Evolutionary conservation across 2,329 filamentous ascomycete genomes (phyloP).

Genomic region (Massarina eburnea): DNA sequence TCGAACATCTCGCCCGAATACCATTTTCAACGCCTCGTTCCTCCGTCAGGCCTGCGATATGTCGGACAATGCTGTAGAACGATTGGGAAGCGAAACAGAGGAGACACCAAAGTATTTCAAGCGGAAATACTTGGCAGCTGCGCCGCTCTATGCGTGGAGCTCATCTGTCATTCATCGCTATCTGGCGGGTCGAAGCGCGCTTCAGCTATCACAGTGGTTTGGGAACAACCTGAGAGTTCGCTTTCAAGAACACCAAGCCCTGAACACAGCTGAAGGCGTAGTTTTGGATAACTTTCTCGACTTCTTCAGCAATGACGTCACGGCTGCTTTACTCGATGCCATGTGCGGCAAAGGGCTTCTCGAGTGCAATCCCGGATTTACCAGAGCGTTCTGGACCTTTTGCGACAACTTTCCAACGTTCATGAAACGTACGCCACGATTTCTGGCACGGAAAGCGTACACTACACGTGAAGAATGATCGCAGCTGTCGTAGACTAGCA

Average conservation of each 20-base stretch:
- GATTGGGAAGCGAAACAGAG: constrained; percentile 3
- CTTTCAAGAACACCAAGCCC: neutral
- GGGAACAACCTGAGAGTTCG: constrained; percentile 2
- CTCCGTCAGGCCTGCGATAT: constrained; percentile 9
- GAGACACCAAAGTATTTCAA: constrained; percentile 6
- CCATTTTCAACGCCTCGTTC: constrained; percentile 10
- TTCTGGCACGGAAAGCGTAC: constrained; percentile 4
- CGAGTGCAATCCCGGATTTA: constrained; percentile 8
- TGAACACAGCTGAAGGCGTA: neutral
- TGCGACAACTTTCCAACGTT: constrained; percentile 8
- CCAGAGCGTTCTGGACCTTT: constrained; percentile 6
- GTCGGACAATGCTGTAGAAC: constrained; percentile 1
- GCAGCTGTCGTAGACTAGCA: constrained; percentile 8
- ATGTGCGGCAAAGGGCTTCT: constrained; percentile 11
- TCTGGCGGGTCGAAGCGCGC: constrained; percentile 3
- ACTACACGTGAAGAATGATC: constrained; percentile 4
- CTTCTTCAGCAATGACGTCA: constrained; percentile 10
- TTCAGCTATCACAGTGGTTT: constrained; percentile 5
- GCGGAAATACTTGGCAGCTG: constrained; percentile 7
- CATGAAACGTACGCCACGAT: constrained; percentile 3
- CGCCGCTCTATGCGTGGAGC: constrained; percentile 6
- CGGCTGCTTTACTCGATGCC: constrained; percentile 9
- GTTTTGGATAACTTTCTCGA: constrained; percentile 6
- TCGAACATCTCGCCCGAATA: constrained; percentile 5
- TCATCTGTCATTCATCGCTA: constrained; percentile 7